phyloP scores from a whole-genome alignment of 371 early-diverging fungal genomes.

The Neoconidiobolus thromboides region DNA sequence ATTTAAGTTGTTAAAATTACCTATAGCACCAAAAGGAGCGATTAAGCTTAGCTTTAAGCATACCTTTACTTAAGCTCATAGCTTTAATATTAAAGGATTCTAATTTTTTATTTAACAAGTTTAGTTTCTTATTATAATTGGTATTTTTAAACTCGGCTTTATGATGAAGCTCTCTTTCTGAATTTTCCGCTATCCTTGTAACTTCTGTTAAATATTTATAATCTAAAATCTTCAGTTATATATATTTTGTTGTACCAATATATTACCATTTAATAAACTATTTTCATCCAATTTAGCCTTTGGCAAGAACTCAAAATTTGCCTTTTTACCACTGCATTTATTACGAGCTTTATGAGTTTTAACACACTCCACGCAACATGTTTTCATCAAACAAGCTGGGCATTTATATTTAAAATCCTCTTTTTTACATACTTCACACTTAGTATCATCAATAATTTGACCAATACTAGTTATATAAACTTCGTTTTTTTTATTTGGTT shows the following conservation, averaged over 20 bases:
- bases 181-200: not conserved
- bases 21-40: not conserved
- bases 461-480: too few species aligned
- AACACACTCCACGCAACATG: not conserved
- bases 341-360: not conserved
- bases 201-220: not conserved
- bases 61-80: not conserved
- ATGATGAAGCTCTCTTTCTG: not conserved
- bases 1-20: too few species aligned
- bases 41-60: not conserved
- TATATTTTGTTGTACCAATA: not conserved
- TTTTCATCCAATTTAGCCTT: not conserved
- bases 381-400: not conserved
- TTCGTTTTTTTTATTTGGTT: too few species aligned
- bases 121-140: not conserved
- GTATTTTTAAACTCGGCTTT: not conserved
- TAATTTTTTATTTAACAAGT: not conserved
- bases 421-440: not conserved
- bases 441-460: not conserved
- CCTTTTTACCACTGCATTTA: not conserved
- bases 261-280: not conserved
- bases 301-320: not conserved
- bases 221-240: not conserved
- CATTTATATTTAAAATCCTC: not conserved
- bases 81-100: not conserved